Percentiles rank a stretch among this genome's conserved stretches.
Conservation (phyloP, 352 stramenopile species). For the Phytophthora sp. region DNA sequence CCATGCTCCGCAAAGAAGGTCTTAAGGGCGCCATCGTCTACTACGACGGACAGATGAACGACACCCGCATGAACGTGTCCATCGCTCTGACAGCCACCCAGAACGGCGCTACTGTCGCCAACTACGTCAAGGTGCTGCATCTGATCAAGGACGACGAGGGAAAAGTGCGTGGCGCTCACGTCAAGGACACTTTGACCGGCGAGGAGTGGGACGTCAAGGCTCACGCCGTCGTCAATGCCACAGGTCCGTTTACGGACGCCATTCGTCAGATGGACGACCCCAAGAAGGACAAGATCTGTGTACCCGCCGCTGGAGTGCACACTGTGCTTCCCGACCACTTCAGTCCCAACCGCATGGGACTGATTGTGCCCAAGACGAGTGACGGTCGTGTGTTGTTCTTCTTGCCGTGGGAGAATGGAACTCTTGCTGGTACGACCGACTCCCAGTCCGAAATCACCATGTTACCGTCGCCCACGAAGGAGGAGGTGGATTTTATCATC, state of each 20-base stretch:
- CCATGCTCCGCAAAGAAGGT: slow-evolving; percentile 92
- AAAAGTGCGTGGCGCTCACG: slow-evolving; percentile 85
- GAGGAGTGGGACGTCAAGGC: slow-evolving; percentile 91
- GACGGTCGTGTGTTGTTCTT: slow-evolving; percentile 96
- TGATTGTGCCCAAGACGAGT: slow-evolving; percentile 96
- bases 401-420: slow-evolving; percentile 95
- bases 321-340: slow-evolving; percentile 96
- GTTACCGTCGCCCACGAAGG: slow-evolving; percentile 90
- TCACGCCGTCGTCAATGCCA: slow-evolving; percentile 94
- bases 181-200: slow-evolving; percentile 90
- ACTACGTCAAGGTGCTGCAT: slow-evolving; percentile 91
- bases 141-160: slow-evolving; percentile 90
- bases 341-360: slow-evolving; percentile 93
- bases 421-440: slow-evolving; percentile 94
- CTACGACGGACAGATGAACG: slow-evolving; percentile 94
- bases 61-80: slow-evolving; percentile 95
- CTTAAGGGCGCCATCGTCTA: slow-evolving; percentile 93
- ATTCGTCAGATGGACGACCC: slow-evolving; percentile 94
- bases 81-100: slow-evolving; percentile 95
- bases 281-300: slow-evolving; percentile 89
- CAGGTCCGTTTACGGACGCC: slow-evolving; percentile 92
- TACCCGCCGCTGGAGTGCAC: slow-evolving; percentile 94
- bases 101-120: slow-evolving; percentile 90
- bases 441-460: slow-evolving; percentile 94
- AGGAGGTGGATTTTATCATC: slow-evolving; percentile 96